A percentile compares a stretch with the other conserved stretches of the same genome.
Evolutionary conservation across 495 filamentous ascomycete genomes (phyloP).

Genomic region (Aspergillus ostianus): DNA sequence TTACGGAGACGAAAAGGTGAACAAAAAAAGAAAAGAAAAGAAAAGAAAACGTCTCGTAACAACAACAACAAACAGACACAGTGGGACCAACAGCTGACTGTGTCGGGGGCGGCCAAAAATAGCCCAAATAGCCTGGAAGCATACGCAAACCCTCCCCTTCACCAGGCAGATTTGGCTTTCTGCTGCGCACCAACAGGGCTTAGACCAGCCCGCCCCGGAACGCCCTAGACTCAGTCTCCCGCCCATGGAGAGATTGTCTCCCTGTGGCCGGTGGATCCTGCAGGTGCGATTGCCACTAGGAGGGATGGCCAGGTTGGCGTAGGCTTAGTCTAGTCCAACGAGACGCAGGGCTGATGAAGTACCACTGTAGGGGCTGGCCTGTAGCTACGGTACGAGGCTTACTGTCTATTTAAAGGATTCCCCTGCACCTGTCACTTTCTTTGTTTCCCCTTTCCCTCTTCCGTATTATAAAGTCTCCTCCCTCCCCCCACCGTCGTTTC

Average conservation of each 20-base stretch:
- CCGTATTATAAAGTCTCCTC: slow-evolving; percentile 21
- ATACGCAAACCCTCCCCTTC: slow-evolving; percentile 25
- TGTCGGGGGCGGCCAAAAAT: slow-evolving; percentile 5
- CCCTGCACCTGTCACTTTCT: slow-evolving; percentile 20
- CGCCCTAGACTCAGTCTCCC: slow-evolving; percentile 9
- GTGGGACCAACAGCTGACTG: slow-evolving; percentile 12
- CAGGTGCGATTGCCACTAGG: slow-evolving; percentile 17
- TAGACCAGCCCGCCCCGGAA: slow-evolving; percentile 3
- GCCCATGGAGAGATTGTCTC: slow-evolving; percentile 7
- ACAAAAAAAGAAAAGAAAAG: neutral
- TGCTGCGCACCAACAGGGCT: slow-evolving; percentile 1
- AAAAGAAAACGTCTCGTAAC: slow-evolving; percentile 5
- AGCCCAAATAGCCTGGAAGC: slow-evolving; percentile 22
- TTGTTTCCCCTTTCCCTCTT: slow-evolving; percentile 9
- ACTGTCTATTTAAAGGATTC: slow-evolving; percentile 19
- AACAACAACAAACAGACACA: neutral
- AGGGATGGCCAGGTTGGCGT: slow-evolving; percentile 20
- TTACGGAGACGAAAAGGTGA: neutral
- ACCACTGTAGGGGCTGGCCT: neutral
- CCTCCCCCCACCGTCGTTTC: slow-evolving; percentile 9
- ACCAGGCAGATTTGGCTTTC: neutral
- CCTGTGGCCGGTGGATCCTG: slow-evolving; percentile 15
- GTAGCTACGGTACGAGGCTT: too few species aligned
- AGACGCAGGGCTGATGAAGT: neutral
- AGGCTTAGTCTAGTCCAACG: neutral